A percentile compares a stretch with the other conserved stretches of the same genome.
Conservation (phyloP, 2,329 filamentous ascomycete genomes). For the Pseudogymnoascus sp. region DNA sequence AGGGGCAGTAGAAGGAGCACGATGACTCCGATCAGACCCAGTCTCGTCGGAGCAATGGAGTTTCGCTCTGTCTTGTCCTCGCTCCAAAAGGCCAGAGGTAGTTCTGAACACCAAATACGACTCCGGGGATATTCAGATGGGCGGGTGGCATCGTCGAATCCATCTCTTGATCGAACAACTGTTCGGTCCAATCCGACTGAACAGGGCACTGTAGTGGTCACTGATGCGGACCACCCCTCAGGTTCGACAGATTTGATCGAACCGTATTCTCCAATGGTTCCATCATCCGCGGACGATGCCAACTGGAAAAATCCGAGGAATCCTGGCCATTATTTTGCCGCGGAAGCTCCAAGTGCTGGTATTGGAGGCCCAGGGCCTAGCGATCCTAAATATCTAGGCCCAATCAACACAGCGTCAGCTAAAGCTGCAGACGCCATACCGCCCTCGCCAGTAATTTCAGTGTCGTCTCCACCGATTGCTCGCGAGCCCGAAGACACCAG, state of each 20-base stretch:
- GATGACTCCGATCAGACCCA: slow-evolving; percentile 81
- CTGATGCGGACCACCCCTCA: slow-evolving; percentile 34
- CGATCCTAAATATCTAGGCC: not conserved
- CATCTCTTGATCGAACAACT: not conserved
- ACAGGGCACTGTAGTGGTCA: slow-evolving; percentile 27
- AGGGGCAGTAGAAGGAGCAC: slow-evolving; percentile 60
- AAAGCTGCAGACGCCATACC: slow-evolving; percentile 24
- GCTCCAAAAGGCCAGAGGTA: slow-evolving; percentile 72
- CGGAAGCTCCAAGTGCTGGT: slow-evolving; percentile 25
- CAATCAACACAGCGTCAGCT: slow-evolving; percentile 13
- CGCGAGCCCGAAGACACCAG: slow-evolving; percentile 29
- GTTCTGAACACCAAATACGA: slow-evolving; percentile 62
- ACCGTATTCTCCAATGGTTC: not conserved
- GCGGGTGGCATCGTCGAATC: slow-evolving; percentile 30
- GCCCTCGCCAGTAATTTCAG: slow-evolving; percentile 28
- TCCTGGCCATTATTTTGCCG: slow-evolving; percentile 22
- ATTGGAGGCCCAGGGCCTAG: slow-evolving; percentile 33
- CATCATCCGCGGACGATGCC: slow-evolving; percentile 26
- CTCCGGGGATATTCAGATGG: slow-evolving; percentile 64
- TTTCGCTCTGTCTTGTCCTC: slow-evolving; percentile 88
- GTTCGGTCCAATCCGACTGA: not conserved
- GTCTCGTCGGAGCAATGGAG: slow-evolving; percentile 85
- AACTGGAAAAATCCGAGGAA: slow-evolving; percentile 13
- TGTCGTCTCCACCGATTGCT: slow-evolving; percentile 17
- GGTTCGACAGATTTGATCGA: slow-evolving; percentile 19